Conservation (phyloP, 2,329 filamentous ascomycete genomes). For the Apiospora rasikravindrae region DNA sequence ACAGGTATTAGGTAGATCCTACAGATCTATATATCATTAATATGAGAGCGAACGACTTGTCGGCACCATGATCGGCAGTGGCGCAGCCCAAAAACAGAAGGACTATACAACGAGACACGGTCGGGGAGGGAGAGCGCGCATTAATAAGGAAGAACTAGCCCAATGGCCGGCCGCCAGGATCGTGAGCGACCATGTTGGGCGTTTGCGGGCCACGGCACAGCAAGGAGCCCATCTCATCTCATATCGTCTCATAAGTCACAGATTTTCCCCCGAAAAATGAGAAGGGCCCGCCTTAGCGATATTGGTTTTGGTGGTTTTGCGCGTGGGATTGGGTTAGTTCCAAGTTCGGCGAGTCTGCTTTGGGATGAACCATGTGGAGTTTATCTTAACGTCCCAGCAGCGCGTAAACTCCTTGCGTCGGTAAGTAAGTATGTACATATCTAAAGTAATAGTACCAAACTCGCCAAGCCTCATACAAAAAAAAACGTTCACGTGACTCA, state of each 20-base stretch:
- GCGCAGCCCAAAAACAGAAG: background rate
- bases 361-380: conserved; percentile 4
- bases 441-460: background rate
- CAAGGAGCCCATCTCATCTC: conserved; percentile 4
- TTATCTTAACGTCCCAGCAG: background rate
- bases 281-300: background rate
- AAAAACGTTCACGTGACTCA: too few relatives aligned
- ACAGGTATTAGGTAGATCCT: conserved; percentile 4
- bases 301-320: background rate
- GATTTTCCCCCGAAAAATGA: background rate
- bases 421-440: background rate
- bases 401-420: background rate
- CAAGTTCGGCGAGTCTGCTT: background rate
- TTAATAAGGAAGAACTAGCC: background rate
- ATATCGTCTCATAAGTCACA: conserved; percentile 1
- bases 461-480: too few relatives aligned
- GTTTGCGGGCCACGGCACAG: conserved; percentile 5
- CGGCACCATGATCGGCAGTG: background rate
- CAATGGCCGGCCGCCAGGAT: background rate
- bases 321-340: conserved; percentile 2
- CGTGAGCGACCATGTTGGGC: background rate
- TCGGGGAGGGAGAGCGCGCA: background rate
- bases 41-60: background rate
- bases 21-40: background rate
- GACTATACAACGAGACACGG: background rate